phyloP scores from a whole-genome alignment of 768 basidiomycete species.

The Tulasnella sp. region DNA sequence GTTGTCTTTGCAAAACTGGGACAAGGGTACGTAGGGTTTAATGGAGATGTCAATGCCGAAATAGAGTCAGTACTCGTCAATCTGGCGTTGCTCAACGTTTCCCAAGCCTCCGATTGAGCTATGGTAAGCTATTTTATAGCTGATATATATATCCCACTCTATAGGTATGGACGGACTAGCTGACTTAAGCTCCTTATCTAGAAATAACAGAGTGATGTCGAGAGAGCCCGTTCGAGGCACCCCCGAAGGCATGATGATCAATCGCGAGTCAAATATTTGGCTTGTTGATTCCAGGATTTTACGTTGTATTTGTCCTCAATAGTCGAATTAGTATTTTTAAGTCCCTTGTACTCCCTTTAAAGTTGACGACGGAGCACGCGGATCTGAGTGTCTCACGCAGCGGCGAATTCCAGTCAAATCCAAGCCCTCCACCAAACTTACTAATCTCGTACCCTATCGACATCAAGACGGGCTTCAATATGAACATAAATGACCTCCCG shows the following conservation, averaged over 20 bases:
- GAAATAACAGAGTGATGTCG: too few species aligned
- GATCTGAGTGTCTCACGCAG: background rate
- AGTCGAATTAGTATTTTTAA: too few species aligned
- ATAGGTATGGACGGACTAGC: too few species aligned
- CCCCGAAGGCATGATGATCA: too few species aligned
- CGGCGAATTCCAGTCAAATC: background rate
- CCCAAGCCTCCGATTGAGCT: background rate
- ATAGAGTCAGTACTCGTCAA: constrained; percentile 36
- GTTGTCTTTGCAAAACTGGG: constrained; percentile 36
- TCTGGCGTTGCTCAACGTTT: constrained; percentile 40
- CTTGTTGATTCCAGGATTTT: too few species aligned
- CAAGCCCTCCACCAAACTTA: background rate
- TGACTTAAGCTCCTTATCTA: too few species aligned
- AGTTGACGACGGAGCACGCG: background rate
- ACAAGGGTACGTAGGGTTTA: constrained; percentile 43
- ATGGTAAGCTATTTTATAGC: background rate
- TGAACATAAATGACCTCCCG: background rate
- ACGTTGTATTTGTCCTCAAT: too few species aligned
- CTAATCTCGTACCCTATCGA: background rate
- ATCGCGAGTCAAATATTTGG: too few species aligned
- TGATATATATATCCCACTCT: too few species aligned
- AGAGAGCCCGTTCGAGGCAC: too few species aligned
- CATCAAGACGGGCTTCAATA: background rate
- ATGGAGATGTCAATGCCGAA: constrained; percentile 42
- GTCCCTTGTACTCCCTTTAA: too few species aligned